Percentiles rank a stretch among this genome's conserved stretches.
Evolutionary conservation across 306 rosid genomes (phyloP).

Genomic region (Dalbergia cultrata): DNA sequence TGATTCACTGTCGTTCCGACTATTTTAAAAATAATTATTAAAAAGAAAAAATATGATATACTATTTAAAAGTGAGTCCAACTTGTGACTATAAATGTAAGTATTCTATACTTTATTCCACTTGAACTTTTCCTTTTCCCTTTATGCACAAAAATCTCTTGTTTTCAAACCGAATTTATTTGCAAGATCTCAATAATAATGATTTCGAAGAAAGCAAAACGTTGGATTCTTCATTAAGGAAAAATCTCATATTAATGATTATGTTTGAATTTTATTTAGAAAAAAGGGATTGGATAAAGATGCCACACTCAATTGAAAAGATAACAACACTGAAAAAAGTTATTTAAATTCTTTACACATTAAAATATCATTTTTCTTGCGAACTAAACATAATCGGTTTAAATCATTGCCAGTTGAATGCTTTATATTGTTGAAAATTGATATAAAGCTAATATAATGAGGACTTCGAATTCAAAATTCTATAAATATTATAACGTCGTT

Average conservation of each 20-base stretch:
- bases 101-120: background rate
- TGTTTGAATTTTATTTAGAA: conserved; percentile 39
- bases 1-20: too few relatives aligned
- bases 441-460: background rate
- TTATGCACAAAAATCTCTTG: background rate
- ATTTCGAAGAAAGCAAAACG: conserved; percentile 42
- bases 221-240: conserved; percentile 40
- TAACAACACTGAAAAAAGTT: conserved; percentile 5
- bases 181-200: conserved; percentile 32
- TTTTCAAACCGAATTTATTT: conserved; percentile 19
- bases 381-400: background rate
- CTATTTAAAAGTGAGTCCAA: too few relatives aligned
- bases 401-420: background rate
- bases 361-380: conserved; percentile 14
- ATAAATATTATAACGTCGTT: background rate
- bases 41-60: too few relatives aligned
- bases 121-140: background rate
- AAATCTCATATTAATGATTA: conserved; percentile 46
- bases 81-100: too few relatives aligned
- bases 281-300: conserved; percentile 37
- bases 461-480: conserved; percentile 16
- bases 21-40: too few relatives aligned
- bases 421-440: conserved; percentile 7
- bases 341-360: background rate
- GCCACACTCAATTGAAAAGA: conserved; percentile 33